Conservation (phyloP, 1,284 basidiomycete species). For the Pascua guehoae region DNA sequence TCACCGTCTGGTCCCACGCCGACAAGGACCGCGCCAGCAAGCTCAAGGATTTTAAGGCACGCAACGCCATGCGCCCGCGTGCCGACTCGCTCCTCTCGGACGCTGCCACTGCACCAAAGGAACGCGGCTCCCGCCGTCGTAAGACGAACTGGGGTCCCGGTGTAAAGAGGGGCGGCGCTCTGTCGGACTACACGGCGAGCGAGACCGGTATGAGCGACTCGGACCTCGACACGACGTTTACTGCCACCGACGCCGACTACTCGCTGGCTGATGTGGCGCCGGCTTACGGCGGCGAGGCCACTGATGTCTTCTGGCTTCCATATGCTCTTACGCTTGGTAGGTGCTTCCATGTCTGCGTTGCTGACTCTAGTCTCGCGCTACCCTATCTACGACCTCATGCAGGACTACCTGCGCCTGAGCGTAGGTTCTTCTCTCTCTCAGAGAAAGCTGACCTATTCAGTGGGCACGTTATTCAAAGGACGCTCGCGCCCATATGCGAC, state of each 20-base stretch:
- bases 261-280: slow-evolving; percentile 19
- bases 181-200: slow-evolving; percentile 53
- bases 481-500: slow-evolving; percentile 50
- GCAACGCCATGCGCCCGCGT: slow-evolving; percentile 23
- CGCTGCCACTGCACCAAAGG: slow-evolving; percentile 1
- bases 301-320: slow-evolving; percentile 88
- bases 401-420: slow-evolving; percentile 78
- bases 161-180: slow-evolving; percentile 1
- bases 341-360: slow-evolving; percentile 6
- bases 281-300: slow-evolving; percentile 49
- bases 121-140: slow-evolving; percentile 6
- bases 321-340: slow-evolving; percentile 66
- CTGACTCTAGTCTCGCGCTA: slow-evolving; percentile 68
- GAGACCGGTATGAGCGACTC: slow-evolving; percentile 72
- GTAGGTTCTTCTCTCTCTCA: slow-evolving; percentile 16
- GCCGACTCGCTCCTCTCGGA: slow-evolving; percentile 16
- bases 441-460: slow-evolving; percentile 48
- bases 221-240: slow-evolving; percentile 38
- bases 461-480: slow-evolving; percentile 92
- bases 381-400: slow-evolving; percentile 88
- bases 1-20: slow-evolving; percentile 91
- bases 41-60: slow-evolving; percentile 33
- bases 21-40: slow-evolving; percentile 68
- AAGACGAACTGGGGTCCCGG: slow-evolving; percentile 10
- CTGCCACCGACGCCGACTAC: slow-evolving; percentile 12